phyloP scores from a whole-genome alignment of 257 asterid species.

The Solanum sejunctum region DNA sequence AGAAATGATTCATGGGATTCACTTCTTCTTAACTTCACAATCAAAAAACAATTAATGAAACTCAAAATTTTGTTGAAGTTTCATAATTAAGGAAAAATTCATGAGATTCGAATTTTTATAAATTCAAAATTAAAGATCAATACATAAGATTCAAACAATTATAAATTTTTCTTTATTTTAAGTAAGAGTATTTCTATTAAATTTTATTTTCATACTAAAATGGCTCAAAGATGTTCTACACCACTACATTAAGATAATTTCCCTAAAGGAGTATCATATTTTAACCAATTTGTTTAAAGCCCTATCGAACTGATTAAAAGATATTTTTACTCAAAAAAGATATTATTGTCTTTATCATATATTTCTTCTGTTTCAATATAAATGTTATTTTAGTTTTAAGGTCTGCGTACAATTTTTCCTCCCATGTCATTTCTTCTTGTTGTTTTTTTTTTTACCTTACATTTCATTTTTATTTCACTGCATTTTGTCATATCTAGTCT shows the following conservation, averaged over 20 bases:
- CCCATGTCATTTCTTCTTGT: too few relatives aligned
- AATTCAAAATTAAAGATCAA: too few relatives aligned
- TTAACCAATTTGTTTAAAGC: neutral
- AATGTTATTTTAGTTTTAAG: too few relatives aligned
- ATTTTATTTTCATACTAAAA: neutral
- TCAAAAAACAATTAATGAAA: too few relatives aligned
- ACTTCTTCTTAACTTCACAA: too few relatives aligned
- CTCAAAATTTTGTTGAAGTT: neutral
- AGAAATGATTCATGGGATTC: neutral
- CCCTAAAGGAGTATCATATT: neutral
- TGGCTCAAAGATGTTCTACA: neutral
- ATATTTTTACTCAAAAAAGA: neutral
- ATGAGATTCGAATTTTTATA: too few relatives aligned
- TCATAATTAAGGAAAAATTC: neutral
- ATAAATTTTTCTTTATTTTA: neutral
- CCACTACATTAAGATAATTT: neutral
- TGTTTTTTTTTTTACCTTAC: too few relatives aligned
- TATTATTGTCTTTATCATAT: neutral
- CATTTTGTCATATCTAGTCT: too few relatives aligned
- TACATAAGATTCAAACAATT: too few relatives aligned
- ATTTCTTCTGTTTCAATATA: too few relatives aligned
- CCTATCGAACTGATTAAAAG: neutral
- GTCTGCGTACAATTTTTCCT: too few relatives aligned
- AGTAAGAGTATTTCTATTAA: neutral
- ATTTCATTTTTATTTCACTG: too few relatives aligned